Conservation (phyloP, 148 eudicot genomes). For the Rhododendron ferrugineum region DNA sequence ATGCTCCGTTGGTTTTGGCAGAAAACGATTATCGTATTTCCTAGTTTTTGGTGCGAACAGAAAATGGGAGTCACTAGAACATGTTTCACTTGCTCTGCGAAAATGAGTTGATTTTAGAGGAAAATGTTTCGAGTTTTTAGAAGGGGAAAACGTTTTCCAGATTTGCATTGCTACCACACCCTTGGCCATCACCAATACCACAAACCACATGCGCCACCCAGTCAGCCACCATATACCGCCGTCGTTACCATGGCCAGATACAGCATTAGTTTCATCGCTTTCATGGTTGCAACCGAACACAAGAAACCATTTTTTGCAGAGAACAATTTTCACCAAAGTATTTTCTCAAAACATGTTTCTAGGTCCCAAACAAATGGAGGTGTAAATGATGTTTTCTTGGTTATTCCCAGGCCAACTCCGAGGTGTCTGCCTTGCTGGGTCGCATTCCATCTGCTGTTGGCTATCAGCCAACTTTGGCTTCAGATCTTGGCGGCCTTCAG, state of each 20-base stretch:
- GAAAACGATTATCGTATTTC: neutral
- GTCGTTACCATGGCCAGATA: neutral
- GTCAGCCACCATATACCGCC: neutral
- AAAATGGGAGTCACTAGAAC: neutral
- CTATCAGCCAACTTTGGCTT: constrained; percentile 28
- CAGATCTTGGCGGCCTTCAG: constrained; percentile 24
- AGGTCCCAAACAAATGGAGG: neutral
- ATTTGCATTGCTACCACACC: neutral
- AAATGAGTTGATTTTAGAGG: neutral
- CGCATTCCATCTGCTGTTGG: constrained; percentile 27
- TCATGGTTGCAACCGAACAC: neutral
- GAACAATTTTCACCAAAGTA: neutral
- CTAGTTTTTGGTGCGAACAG: neutral
- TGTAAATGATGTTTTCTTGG: neutral
- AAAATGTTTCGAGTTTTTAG: neutral
- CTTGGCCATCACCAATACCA: neutral
- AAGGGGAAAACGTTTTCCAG: neutral
- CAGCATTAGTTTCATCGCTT: neutral
- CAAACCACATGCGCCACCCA: neutral
- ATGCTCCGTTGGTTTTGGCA: neutral
- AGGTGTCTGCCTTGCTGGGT: constrained; percentile 27
- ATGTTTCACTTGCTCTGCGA: neutral
- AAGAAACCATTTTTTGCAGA: neutral
- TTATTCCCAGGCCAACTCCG: constrained; percentile 47
- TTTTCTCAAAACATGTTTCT: neutral